Base-by-base conservation (phyloP, 225 moss, liverwort and hornwort species). In the Asterella californica region DNA sequence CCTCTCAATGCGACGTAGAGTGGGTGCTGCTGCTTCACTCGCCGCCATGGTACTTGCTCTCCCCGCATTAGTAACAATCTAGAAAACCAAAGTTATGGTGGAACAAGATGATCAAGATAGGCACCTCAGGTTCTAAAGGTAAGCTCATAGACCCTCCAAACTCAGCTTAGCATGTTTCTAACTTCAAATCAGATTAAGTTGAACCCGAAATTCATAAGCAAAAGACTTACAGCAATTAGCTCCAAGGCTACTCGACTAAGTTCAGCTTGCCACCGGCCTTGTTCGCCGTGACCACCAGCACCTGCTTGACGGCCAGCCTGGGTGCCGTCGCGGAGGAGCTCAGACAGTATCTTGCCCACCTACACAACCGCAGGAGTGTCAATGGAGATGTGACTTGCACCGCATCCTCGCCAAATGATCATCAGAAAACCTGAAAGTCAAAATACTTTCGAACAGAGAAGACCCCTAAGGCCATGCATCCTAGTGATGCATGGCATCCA, bases 201-300 rank as follows among this genome's bases (percentile, higher is more conserved):
- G 27, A 21, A 61, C n/a, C n/a, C 30, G 65, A 65, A 32, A 1
- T 2, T 8, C 29, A 63, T n/a, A 57, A 21, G 14, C 4, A 47
- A 64, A 54, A 33, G 38, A 82, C 89, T 87, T 82, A 99, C 99
- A 55, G 95, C 85, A 83, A 99, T 99, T 79, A 99, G 92, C 82
- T 99, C 99, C 84, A 95, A 77, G 6, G 99, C 99, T 73, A 99
- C 99, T 80, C 95, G 90, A 81, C 93, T 92, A 38, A 99, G 90
- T 85, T 99, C 99, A 46, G 95, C 99, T 85, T 95, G 95, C 99
- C 99, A 99, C 82, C 99, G 88, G 79, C 99, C 99, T 83, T 99
- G 95, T 79, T 99, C 99, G 38, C 97, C 95, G 86, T 93, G 90
- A 77, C 93, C 90, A 89, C 90, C 84, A 59, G 85, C 79, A 85